Conservation (phyloP, 257 asterid species). For the Eustoma russellianum region DNA sequence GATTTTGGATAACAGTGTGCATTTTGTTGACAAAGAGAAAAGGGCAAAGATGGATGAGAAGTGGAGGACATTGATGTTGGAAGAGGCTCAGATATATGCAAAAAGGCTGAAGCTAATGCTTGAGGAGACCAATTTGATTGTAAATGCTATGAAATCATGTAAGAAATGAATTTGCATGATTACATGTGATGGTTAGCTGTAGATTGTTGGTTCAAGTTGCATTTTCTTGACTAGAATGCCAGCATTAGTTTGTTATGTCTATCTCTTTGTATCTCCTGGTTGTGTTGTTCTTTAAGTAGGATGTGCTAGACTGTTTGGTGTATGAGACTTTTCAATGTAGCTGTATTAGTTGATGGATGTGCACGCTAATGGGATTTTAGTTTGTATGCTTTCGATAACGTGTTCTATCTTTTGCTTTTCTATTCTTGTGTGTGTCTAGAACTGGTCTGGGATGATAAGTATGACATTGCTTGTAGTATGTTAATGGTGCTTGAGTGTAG, state of each 20-base stretch:
- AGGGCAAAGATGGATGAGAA: conserved; percentile 24
- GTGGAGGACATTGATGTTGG: conserved; percentile 24
- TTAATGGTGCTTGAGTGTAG: no score
- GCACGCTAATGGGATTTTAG: no score
- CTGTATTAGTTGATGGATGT: no score
- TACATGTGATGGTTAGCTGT: not conserved
- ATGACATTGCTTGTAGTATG: no score
- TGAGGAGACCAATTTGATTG: conserved; percentile 27
- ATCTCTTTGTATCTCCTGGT: not conserved
- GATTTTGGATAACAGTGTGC: conserved; percentile 23
- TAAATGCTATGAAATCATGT: conserved; percentile 15
- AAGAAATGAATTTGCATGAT: conserved; percentile 7
- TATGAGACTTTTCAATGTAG: no score
- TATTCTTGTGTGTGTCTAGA: no score
- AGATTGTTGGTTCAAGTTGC: not conserved
- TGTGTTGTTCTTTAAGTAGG: not conserved
- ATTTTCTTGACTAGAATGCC: not conserved
- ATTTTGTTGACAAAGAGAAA: conserved; percentile 20
- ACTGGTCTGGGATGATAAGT: no score
- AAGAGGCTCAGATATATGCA: conserved; percentile 19
- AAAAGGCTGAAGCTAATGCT: conserved; percentile 24
- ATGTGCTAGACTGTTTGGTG: no score
- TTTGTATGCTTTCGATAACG: no score
- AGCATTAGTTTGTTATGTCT: not conserved
- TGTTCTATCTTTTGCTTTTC: no score